Evolutionary conservation across 2,329 filamentous ascomycete species (phyloP).

Genomic region (Apiospora saccharicola): DNA sequence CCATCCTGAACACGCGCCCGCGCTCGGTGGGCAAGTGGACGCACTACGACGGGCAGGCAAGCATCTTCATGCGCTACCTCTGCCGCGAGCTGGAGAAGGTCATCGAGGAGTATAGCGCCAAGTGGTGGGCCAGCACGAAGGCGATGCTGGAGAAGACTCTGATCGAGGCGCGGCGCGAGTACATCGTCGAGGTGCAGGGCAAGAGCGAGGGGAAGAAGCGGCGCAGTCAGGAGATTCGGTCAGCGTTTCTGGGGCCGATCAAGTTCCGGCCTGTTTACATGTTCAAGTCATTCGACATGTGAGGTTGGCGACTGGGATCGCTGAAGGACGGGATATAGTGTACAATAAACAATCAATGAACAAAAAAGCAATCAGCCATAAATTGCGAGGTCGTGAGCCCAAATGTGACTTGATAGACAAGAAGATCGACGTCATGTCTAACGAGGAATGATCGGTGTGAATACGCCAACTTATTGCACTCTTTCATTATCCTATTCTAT

Average conservation of each 20-base stretch:
- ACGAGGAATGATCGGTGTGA: not conserved
- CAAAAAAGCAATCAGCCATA: not conserved
- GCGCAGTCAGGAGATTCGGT: conserved; percentile 19
- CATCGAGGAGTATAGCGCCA: not conserved
- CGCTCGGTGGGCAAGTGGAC: not conserved
- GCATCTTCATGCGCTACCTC: conserved; percentile 20
- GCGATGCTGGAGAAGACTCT: conserved; percentile 15
- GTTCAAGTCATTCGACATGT: not conserved
- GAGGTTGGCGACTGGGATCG: not conserved
- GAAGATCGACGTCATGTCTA: not conserved
- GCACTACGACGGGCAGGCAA: conserved; percentile 7
- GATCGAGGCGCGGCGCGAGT: conserved; percentile 8
- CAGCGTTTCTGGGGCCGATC: not conserved
- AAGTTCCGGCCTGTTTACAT: conserved; percentile 19
- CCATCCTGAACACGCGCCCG: not conserved
- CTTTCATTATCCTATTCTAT: no score
- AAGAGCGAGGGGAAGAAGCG: conserved; percentile 18
- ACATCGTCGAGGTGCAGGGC: not conserved
- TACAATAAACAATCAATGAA: not conserved
- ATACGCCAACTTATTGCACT: no score
- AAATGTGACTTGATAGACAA: no score
- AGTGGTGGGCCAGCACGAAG: conserved; percentile 12
- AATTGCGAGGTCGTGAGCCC: not conserved
- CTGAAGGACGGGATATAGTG: not conserved
- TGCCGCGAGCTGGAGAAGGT: conserved; percentile 17